Base-by-base conservation (phyloP, 192 early-diverging fungal genomes). In the Mortierella alpina region DNA sequence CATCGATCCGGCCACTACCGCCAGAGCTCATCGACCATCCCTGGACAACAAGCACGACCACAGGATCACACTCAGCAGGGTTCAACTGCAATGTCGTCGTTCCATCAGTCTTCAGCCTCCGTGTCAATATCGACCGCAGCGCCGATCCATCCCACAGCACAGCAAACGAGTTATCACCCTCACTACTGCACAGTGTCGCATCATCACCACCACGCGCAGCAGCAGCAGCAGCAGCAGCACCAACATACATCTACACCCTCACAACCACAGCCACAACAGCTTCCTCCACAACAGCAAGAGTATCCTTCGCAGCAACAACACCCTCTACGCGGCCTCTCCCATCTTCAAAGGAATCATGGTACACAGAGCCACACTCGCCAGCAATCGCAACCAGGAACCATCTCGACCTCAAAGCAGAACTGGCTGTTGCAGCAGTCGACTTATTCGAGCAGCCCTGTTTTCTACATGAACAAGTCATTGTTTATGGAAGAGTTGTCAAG, bases 401-500 rank as follows among this genome's bases (percentile, higher is more conserved):
- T 60, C 50, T 65, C 75, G 52, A 7, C 70, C 0, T 68, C 70
- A n/a, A 80, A 80, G 57, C 69, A 72, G 50, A 65, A 80, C 17
- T 80, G 69, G 77, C 23, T 70, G 3, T 64, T 72, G 12, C 77
- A 80, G 18, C 77, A 78, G 31, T 70, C 75, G 0, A 47, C 67
- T 0, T 53, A 55, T 22, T 31, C 65, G 1, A 63, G 65, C 31
- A 68, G 14, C 15, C 77, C 77, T 18, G 52, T 72, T 31, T 80
- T 80, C 61, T 80, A 80, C 54, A 80, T 80, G 77, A 72, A 80
- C 63, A 80, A 80, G 59, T 55, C 63, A 18, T 52, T 80, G 14
- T 80, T 80, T 20, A 80, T 80, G 77, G 77, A 80, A 15, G 77
- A 80, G 42, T 55, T 80, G 22, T 80, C 77, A 1, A 64, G 70